Conservation (phyloP, 306 rosid genomes). For the Trifolium pratense region DNA sequence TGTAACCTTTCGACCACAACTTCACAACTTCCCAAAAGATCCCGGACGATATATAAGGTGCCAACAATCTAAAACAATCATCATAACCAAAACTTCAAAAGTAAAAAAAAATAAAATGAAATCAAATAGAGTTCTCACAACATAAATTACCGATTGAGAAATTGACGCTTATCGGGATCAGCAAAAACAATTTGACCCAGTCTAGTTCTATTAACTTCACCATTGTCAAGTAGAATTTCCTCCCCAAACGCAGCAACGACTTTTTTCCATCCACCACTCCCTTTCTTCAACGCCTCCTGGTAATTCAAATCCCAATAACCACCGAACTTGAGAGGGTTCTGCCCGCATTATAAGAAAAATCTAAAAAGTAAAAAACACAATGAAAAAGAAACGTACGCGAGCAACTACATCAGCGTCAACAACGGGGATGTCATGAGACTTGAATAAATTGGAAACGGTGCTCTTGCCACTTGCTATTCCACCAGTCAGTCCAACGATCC, state of each 20-base stretch:
- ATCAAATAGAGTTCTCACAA: background rate
- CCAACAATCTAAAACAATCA: constrained; percentile 60
- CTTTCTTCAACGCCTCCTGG: constrained; percentile 75
- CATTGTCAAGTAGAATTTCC: constrained; percentile 65
- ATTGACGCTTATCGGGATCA: constrained; percentile 73
- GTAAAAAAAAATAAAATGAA: background rate
- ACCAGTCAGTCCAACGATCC: constrained; percentile 79
- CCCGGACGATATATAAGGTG: constrained; percentile 81
- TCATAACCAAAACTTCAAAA: constrained; percentile 14
- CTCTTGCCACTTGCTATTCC: constrained; percentile 91
- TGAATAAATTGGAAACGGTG: constrained; percentile 82
- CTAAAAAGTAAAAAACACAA: background rate
- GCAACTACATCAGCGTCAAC: constrained; percentile 83
- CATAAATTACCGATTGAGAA: constrained; percentile 64
- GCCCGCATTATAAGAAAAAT: background rate
- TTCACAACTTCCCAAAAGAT: constrained; percentile 74
- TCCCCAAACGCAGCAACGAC: constrained; percentile 78
- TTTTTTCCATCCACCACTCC: constrained; percentile 76
- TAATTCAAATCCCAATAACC: constrained; percentile 20
- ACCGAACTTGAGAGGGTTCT: background rate
- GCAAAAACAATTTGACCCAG: constrained; percentile 92
- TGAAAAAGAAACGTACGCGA: constrained; percentile 53
- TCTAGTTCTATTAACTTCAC: constrained; percentile 74
- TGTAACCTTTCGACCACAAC: constrained; percentile 79
- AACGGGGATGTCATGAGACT: constrained; percentile 62